Evolutionary conservation across 371 early-diverging fungal genomes (phyloP), one percentile per base, ranked within the genome.

Genomic region (Mortierella sp.): DNA sequence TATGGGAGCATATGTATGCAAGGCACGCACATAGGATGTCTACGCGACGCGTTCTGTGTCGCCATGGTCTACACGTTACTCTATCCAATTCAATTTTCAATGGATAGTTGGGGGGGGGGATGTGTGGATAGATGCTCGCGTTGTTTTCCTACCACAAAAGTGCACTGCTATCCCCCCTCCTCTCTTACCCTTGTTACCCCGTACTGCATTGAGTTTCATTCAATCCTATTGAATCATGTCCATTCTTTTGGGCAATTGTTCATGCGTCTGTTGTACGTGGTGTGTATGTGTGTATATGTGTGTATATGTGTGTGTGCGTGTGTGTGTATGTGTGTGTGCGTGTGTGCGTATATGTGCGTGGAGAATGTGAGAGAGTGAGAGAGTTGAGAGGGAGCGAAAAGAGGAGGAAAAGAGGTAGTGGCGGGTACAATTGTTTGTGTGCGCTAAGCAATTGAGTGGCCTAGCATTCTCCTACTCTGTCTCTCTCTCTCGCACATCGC

Each of bases 11-110:
- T 34, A 51, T 14, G 19, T 27, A 49, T 12, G 19, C 44, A 49
- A 27, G 27, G 27, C 49, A 49, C n/a, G 27, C 49, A 49, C 28
- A n/a, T n/a, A n/a, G n/a, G n/a, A n/a, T n/a, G n/a, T n/a, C n/a
- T 34, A 51, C 51, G 51, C 51, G 51, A 51, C 51, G 51, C 51
- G 51, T 51, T 51, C 31, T 51, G 51, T 51, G 28, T 48, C 49
- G 14, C 49, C 25, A 25, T 24, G 25, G 10, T 5, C 21, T 24
- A n/a, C 16, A 24, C 10, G 27, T 14, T 48, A 48, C 24, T 48
- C 25, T 48, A 48, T 48, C 39, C 39, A 39, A 39, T 39, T 39
- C 39, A 39, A 39, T 39, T 10, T n/a, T n/a, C n/a, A n/a, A n/a
- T n/a, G n/a, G n/a, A n/a, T n/a, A n/a, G n/a, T n/a, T n/a, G n/a